Conservation (phyloP, 2,329 filamentous ascomycete species). For the Emmonsiellopsis sp. region DNA sequence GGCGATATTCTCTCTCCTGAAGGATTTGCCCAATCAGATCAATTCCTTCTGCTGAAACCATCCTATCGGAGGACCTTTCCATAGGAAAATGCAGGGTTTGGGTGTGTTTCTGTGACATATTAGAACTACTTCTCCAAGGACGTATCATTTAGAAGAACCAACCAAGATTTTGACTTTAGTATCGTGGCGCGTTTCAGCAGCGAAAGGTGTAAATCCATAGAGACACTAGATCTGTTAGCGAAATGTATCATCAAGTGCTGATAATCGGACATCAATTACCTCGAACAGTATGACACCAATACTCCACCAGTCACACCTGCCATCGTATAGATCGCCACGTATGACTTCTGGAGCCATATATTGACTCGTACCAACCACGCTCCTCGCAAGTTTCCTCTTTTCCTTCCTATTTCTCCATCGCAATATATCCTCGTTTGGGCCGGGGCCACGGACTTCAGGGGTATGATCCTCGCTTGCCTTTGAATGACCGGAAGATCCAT, state of each 20-base stretch:
- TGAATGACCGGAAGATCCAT: not conserved
- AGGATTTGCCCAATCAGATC: constrained; percentile 67
- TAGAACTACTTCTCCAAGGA: not conserved
- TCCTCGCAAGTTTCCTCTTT: constrained; percentile 65
- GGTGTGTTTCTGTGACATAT: constrained; percentile 51
- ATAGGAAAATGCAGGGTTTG: constrained; percentile 61
- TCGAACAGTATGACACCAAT: constrained; percentile 90
- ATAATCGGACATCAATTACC: constrained; percentile 25
- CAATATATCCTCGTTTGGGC: constrained; percentile 44
- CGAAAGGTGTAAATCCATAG: constrained; percentile 85
- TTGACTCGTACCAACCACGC: constrained; percentile 88
- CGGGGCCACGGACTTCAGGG: constrained; percentile 22
- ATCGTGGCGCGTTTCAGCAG: constrained; percentile 67
- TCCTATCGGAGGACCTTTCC: constrained; percentile 40
- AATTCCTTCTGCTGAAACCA: constrained; percentile 61
- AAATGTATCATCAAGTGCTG: not conserved
- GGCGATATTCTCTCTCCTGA: constrained; percentile 61
- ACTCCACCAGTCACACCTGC: constrained; percentile 94
- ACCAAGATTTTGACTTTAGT: constrained; percentile 82
- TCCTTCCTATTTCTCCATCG: constrained; percentile 61
- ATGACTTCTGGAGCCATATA: constrained; percentile 98
- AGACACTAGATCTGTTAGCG: constrained; percentile 50
- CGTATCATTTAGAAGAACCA: constrained; percentile 21
- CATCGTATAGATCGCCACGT: constrained; percentile 72
- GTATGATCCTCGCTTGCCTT: constrained; percentile 25